Evolutionary conservation across 306 rosid genomes (phyloP).

Genomic region (peach (Prunus persica)): Prunus_persica_NCBIv2 NC_034010.1:3753001-3753500

Average conservation of each 20-base stretch:
- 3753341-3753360: conserved; percentile 73
- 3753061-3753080: conserved; percentile 44
- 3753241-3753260: conserved; percentile 52
- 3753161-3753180: conserved; percentile 29
- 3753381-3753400: conserved; percentile 38
- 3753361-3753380: conserved; percentile 39
- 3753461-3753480: conserved; percentile 63
- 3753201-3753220: conserved; percentile 60
- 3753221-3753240: conserved; percentile 70
- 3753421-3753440: conserved; percentile 53
- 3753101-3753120: conserved; percentile 61
- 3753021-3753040: conserved; percentile 53
- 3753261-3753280: conserved; percentile 77
- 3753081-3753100: conserved; percentile 64
- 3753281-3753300: conserved; percentile 61
- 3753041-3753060: conserved; percentile 42
- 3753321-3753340: conserved; percentile 66
- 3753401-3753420: conserved; percentile 52
- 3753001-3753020: conserved; percentile 19
- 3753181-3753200: conserved; percentile 38
- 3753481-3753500: conserved; percentile 65
- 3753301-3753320: conserved; percentile 48
- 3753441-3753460: conserved; percentile 58
- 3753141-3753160: conserved; percentile 34
- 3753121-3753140: conserved; percentile 57